Base-by-base conservation (phyloP, 345 rosid species). In the Citrus cavaleriei region DNA sequence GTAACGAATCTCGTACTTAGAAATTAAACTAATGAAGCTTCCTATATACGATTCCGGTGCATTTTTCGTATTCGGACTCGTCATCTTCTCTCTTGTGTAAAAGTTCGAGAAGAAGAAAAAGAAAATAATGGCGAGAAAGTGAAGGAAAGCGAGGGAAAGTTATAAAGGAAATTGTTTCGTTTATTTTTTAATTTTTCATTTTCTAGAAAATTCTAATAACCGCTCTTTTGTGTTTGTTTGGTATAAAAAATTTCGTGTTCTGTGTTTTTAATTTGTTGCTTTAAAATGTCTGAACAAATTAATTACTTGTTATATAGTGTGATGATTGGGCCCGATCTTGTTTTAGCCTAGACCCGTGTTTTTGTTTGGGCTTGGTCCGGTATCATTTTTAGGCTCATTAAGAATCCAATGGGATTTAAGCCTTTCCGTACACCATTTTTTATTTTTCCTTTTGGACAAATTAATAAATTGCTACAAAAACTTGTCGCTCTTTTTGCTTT, bases 1-100 rank as follows among this genome's bases (percentile, higher is more conserved):
- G 79, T 84, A 90, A 65, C 89, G 88, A 79, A 83, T 66, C 58
- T 80, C 84, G 77, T 30, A 76, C 78, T 84, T 87, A 3, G 91
- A 81, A 14, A 79, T 82, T 28, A 90, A 68, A 77, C 85, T 79
- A 30, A 84, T 63, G 24, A 79, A 74, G 79, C 86, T 85, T 80
- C 91, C 90, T 10, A 87, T 30, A 66, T 58, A 85, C 4, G 86
- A 70, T 28, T 83, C 87, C 32, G 58, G 81, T 27, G 74, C 83
- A 71, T 3, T 67, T 60, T 21, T 74, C 24, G 80, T 34, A 12
- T 27, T 80, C 74, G 81, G 58, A 67, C 35, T 78, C 58, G 78
- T 70, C 88, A 83, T 85, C 28, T 66, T 34, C 62, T 75, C 57
- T 70, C 30, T 27, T 0, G 14, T n/a, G 22, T 35, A 54, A 18